Percentiles rank a stretch among this genome's conserved stretches.
phyloP scores from a whole-genome alignment of 345 rosid species.

The Erodium maritimum region DNA sequence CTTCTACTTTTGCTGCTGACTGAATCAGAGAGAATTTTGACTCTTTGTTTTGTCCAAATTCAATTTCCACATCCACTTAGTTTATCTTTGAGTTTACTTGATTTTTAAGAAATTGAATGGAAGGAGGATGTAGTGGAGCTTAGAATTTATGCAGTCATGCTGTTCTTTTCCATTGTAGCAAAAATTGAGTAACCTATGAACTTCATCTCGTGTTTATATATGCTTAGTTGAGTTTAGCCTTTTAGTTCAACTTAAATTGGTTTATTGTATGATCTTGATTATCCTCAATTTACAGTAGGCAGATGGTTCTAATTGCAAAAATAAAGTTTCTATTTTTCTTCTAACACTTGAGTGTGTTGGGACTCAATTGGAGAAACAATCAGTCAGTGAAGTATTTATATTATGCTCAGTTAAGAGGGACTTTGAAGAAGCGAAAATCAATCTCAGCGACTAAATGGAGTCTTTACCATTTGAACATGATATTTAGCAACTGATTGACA shows the following conservation, averaged over 20 bases:
- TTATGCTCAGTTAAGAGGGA: background rate
- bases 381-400: background rate
- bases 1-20: background rate
- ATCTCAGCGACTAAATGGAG: background rate
- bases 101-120: background rate
- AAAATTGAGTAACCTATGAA: no score
- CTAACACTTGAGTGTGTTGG: background rate
- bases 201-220: background rate
- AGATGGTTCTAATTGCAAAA: background rate
- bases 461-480: background rate
- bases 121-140: background rate
- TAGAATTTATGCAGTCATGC: background rate
- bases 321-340: background rate
- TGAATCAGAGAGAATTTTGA: background rate
- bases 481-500: background rate
- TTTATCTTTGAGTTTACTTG: background rate
- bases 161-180: no score
- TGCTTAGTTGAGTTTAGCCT: background rate
- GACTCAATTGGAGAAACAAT: background rate
- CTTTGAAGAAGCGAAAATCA: background rate
- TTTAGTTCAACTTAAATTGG: background rate
- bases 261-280: no score
- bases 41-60: background rate
- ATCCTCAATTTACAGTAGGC: background rate
- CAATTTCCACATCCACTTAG: background rate